phyloP scores from a whole-genome alignment of 805 yeast genomes.

The Monosporozyma unispora region DNA sequence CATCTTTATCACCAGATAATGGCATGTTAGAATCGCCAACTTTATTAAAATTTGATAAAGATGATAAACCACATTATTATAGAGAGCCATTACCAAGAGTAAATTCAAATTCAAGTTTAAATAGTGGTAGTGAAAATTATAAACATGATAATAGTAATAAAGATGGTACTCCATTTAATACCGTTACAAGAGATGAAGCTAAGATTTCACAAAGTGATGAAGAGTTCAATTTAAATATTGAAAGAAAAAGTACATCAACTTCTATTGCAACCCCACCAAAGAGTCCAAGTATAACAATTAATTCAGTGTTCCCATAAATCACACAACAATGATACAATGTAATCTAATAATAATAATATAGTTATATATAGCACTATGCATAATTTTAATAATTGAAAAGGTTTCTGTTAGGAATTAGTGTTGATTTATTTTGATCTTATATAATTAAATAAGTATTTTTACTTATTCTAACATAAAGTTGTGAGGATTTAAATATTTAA shows the following conservation, averaged over 20 bases:
- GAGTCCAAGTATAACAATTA: slow-evolving; percentile 15
- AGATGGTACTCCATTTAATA: background rate
- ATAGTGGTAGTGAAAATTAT: background rate
- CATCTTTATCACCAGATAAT: slow-evolving; percentile 27
- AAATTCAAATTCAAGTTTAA: background rate
- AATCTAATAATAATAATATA: background rate
- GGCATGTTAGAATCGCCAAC: slow-evolving; percentile 24
- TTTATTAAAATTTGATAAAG: slow-evolving; percentile 18
- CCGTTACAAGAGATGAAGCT: background rate
- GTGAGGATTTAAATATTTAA: background rate
- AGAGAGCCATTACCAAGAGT: slow-evolving; percentile 26
- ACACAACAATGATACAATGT: background rate
- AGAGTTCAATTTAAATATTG: background rate
- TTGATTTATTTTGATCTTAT: too few relatives aligned
- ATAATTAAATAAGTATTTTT: background rate
- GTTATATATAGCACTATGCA: background rate
- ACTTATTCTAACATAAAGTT: background rate
- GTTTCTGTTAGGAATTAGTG: too few relatives aligned
- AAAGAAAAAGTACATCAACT: background rate
- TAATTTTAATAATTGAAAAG: background rate
- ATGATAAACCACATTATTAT: slow-evolving; percentile 20
- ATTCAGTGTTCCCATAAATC: slow-evolving; percentile 1
- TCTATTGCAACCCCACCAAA: slow-evolving; percentile 7
- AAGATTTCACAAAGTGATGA: background rate
- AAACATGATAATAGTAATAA: background rate